Evolutionary conservation across 202 grass and related monocot genomes (phyloP).

Genomic region (Panicum virgatum): DNA sequence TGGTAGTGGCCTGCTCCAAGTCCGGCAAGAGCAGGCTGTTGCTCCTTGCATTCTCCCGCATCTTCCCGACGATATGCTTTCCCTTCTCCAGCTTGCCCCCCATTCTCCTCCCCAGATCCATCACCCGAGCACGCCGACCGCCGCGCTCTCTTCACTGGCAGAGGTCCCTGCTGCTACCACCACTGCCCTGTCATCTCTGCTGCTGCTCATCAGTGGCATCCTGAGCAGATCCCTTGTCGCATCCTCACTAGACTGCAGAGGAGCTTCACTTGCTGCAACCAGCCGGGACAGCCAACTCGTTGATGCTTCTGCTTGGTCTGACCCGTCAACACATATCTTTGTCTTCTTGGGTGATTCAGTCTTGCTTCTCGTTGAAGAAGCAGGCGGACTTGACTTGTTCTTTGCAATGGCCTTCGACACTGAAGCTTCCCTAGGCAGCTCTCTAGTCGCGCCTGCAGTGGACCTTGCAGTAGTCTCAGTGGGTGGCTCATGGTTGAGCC

Average conservation of each 20-base stretch:
- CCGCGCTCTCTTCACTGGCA: slow-evolving; percentile 27
- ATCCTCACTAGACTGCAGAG: neutral
- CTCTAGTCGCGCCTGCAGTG: neutral
- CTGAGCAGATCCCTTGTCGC: slow-evolving; percentile 32
- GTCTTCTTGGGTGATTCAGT: slow-evolving; percentile 24
- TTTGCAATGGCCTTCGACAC: slow-evolving; percentile 2
- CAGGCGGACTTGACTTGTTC: slow-evolving; percentile 29
- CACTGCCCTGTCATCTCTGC: slow-evolving; percentile 26
- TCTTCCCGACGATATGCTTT: slow-evolving; percentile 67
- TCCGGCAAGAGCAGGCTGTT: neutral
- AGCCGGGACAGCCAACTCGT: neutral
- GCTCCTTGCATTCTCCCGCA: slow-evolving; percentile 59
- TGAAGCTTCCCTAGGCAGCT: neutral
- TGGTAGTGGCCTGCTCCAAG: neutral
- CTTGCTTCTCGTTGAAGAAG: slow-evolving; percentile 32
- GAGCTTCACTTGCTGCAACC: slow-evolving; percentile 5
- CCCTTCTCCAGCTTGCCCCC: slow-evolving; percentile 74
- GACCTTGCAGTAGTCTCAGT: slow-evolving; percentile 5
- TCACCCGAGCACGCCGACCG: slow-evolving; percentile 49
- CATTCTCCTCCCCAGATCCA: slow-evolving; percentile 68
- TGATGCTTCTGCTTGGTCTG: slow-evolving; percentile 26
- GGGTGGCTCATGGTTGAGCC: slow-evolving; percentile 49
- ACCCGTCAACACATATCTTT: slow-evolving; percentile 7
- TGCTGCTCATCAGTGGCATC: slow-evolving; percentile 34
- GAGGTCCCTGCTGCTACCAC: slow-evolving; percentile 22